These are phyloP conservation scores for Paraleonurus japonicus DNA, from an alignment of 257 asterid genomes.

Conservation along the genomic window DNA sequence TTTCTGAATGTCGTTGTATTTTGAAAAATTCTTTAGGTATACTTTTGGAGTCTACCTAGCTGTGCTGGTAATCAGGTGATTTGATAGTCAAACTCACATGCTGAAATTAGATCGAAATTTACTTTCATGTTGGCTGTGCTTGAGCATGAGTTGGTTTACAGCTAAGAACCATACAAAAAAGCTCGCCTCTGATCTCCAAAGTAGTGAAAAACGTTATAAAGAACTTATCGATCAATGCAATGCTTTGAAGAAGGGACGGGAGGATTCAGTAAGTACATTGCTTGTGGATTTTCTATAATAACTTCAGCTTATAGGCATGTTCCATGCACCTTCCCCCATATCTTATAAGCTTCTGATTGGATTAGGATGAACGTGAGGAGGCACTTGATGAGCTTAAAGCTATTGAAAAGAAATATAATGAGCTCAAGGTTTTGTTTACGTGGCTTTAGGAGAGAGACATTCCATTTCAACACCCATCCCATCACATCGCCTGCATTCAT, in stretches of 20 bases:
- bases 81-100: constrained; percentile 16
- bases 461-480: constrained; percentile 5
- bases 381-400: constrained; percentile 79
- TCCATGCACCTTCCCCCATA: constrained; percentile 10
- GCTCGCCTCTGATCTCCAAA: constrained; percentile 74
- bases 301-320: not conserved
- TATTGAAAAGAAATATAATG: constrained; percentile 62
- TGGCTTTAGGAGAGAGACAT: constrained; percentile 6
- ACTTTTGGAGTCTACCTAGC: constrained; percentile 99
- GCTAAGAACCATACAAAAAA: constrained; percentile 74
- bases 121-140: constrained; percentile 12
- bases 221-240: constrained; percentile 73
- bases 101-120: not conserved
- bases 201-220: constrained; percentile 51
- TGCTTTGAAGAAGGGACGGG: constrained; percentile 86
- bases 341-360: constrained; percentile 22
- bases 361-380: constrained; percentile 79
- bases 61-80: constrained; percentile 98
- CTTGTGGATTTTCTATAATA: not conserved
- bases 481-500: not conserved
- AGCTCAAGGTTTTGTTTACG: constrained; percentile 59
- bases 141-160: constrained; percentile 36
- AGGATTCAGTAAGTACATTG: constrained; percentile 63
- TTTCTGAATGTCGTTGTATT: constrained; percentile 7
- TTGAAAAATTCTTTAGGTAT: constrained; percentile 54